These are phyloP conservation scores for Passalora sequoiae DNA, from an alignment of 2,329 filamentous ascomycete species.

Conservation along the genomic window DNA sequence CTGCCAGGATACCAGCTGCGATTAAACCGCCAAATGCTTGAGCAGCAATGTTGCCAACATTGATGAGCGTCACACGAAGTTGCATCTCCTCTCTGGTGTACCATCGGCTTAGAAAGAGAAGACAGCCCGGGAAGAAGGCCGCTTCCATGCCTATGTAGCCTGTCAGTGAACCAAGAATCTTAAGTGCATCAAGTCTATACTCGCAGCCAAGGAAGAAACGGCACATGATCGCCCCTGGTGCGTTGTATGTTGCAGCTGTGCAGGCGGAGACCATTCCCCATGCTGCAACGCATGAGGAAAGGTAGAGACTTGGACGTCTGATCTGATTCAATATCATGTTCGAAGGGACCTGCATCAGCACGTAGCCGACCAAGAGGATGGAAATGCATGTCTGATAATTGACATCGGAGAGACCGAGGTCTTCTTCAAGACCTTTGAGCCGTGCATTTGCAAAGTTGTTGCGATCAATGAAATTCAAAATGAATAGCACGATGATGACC, in stretches of 20 bases:
- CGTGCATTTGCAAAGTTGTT: constrained; percentile 47
- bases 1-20: constrained; percentile 55
- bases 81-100: constrained; percentile 69
- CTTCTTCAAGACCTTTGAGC: constrained; percentile 35
- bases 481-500: no score
- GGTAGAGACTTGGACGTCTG: constrained; percentile 36
- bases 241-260: no score
- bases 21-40: constrained; percentile 63
- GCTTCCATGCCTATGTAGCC: constrained; percentile 12
- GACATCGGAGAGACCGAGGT: constrained; percentile 38
- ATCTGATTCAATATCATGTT: constrained; percentile 41
- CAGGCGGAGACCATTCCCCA: no score
- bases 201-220: constrained; percentile 23
- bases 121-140: constrained; percentile 30
- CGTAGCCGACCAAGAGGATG: constrained; percentile 35
- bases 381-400: constrained; percentile 39
- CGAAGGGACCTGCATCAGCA: constrained; percentile 39
- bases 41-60: constrained; percentile 45
- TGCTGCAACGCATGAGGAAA: constrained; percentile 32
- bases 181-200: constrained; percentile 22
- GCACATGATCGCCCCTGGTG: no score
- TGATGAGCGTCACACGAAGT: constrained; percentile 66
- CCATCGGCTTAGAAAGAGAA: constrained; percentile 64
- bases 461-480: constrained; percentile 30
- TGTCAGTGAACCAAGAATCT: constrained; percentile 25